phyloP scores from a whole-genome alignment of 2,329 filamentous ascomycete genomes.

The Tetracladium maxilliforme region DNA sequence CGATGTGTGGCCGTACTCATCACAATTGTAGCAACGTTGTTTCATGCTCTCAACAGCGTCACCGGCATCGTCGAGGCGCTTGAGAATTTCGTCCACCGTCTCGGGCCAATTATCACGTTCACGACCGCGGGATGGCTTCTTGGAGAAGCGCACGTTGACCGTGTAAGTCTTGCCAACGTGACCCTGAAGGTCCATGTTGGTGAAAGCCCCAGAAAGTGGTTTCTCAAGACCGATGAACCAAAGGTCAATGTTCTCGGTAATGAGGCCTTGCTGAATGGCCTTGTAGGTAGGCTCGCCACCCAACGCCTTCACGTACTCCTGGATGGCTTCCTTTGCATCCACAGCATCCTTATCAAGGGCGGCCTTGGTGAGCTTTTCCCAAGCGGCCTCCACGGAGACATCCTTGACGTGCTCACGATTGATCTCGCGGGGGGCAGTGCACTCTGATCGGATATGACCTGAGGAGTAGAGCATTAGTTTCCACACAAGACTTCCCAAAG shows the following conservation, averaged over 20 bases:
- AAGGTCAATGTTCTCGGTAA: conserved; percentile 33
- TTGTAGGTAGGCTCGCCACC: conserved; percentile 42
- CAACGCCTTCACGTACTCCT: conserved; percentile 45
- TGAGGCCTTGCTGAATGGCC: conserved; percentile 46
- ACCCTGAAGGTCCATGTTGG: conserved; percentile 60
- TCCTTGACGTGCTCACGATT: conserved; percentile 34
- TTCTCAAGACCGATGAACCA: conserved; percentile 51
- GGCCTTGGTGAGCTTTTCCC: conserved; percentile 37
- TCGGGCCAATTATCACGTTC: conserved; percentile 47
- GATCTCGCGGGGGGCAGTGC: conserved; percentile 43
- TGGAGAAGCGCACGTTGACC: conserved; percentile 45
- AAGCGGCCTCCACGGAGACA: conserved; percentile 37
- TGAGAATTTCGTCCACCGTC: conserved; percentile 40
- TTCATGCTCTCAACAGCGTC: conserved; percentile 35
- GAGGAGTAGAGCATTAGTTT: conserved; percentile 1
- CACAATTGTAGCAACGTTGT: conserved; percentile 1
- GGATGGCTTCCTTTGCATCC: conserved; percentile 40
- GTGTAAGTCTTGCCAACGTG: conserved; percentile 49
- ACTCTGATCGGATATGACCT: conserved; percentile 42
- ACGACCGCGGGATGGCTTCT: conserved; percentile 40
- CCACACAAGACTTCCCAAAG: conserved; percentile 7
- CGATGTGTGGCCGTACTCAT: conserved; percentile 44
- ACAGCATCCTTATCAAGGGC: conserved; percentile 41
- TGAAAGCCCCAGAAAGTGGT: conserved; percentile 38
- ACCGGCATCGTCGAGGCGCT: conserved; percentile 51